phyloP scores from a whole-genome alignment of 257 asterid species.

The Solanum pennellii region DNA sequence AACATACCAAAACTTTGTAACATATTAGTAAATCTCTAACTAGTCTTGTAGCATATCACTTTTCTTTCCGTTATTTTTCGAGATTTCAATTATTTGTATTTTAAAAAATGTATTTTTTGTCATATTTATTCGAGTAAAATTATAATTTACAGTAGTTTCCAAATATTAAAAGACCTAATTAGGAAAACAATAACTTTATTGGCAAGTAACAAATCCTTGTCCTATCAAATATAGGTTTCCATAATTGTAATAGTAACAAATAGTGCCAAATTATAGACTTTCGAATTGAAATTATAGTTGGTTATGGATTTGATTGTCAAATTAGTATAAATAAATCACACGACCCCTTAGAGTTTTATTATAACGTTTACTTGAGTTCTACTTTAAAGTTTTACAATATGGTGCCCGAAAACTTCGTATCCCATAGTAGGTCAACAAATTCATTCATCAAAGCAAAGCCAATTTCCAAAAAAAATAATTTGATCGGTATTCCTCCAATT shows the following conservation, averaged over 20 bases:
- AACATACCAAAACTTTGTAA: not conserved
- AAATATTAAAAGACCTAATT: too few relatives aligned
- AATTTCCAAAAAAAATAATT: not conserved
- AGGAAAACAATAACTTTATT: too few relatives aligned
- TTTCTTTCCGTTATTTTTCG: not conserved
- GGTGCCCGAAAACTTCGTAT: not conserved
- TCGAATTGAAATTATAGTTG: not conserved
- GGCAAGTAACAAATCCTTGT: not conserved
- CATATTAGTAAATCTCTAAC: not conserved
- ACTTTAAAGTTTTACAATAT: not conserved
- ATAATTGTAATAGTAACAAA: not conserved
- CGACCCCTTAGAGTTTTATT: not conserved
- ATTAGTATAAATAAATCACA: not conserved
- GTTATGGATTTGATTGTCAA: not conserved
- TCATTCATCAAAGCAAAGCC: not conserved
- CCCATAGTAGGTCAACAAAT: not conserved
- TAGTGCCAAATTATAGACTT: not conserved
- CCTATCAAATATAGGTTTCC: not conserved
- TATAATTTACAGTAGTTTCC: too few relatives aligned
- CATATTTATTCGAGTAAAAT: too few relatives aligned
- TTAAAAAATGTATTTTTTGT: too few relatives aligned
- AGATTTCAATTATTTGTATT: too few relatives aligned
- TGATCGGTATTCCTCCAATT: too few relatives aligned
- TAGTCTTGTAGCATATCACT: not conserved
- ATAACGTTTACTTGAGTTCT: not conserved